These are phyloP conservation scores for Hordeum pubiflorum DNA, from an alignment of 202 grass and related monocot genomes.

Conservation along the genomic window DNA sequence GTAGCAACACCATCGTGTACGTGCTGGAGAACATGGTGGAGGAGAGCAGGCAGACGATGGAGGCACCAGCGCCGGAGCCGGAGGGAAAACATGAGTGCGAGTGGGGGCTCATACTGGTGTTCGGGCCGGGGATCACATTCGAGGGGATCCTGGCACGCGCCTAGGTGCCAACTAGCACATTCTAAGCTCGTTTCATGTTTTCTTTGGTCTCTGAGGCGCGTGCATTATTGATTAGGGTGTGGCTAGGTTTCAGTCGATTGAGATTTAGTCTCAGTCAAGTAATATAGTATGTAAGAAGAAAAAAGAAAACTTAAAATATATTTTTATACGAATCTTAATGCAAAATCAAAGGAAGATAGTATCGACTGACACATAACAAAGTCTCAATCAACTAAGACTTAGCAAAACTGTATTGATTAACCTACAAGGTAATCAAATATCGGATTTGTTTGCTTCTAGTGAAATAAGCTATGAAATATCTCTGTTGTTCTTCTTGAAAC, in stretches of 20 bases:
- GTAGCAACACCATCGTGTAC: constrained; percentile 81
- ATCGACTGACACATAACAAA: too few species aligned
- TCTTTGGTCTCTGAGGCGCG: too few species aligned
- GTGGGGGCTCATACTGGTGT: constrained; percentile 78
- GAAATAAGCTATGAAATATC: background rate
- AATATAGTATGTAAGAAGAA: too few species aligned
- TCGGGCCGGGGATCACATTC: constrained; percentile 87
- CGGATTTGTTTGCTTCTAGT: background rate
- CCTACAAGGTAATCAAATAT: background rate
- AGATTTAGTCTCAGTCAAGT: too few species aligned
- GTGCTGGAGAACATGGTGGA: constrained; percentile 70
- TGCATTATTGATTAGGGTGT: too few species aligned
- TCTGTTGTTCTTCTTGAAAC: too few species aligned
- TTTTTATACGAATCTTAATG: too few species aligned
- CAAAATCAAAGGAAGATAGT: too few species aligned
- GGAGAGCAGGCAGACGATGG: constrained; percentile 45
- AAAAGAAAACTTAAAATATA: too few species aligned
- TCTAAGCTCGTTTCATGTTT: too few species aligned
- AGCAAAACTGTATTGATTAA: background rate
- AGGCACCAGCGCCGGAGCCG: background rate
- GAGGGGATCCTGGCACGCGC: constrained; percentile 56
- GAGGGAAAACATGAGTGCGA: constrained; percentile 19
- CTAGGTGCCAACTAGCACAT: background rate
- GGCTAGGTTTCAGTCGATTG: too few species aligned
- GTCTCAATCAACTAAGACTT: too few species aligned